phyloP scores from a whole-genome alignment of 176 grass and related monocot genomes.

The Poa pratensis region DNA sequence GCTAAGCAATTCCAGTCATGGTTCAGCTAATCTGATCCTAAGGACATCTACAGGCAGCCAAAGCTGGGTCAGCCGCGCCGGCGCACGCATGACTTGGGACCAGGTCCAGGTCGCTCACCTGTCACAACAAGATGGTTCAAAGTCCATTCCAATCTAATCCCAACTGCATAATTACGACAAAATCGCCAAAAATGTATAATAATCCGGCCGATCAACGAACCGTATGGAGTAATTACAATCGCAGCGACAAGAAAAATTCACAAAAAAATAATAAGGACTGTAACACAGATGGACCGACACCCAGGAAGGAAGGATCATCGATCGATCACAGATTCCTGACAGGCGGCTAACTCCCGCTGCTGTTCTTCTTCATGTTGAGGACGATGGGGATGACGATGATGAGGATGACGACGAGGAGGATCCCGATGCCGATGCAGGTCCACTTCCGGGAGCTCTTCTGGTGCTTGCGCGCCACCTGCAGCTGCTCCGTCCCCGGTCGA shows the following conservation, averaged over 20 bases:
- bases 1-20: too few species aligned
- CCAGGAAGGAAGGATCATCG: background rate
- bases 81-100: conserved; percentile 4
- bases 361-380: conserved; percentile 41
- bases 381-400: conserved; percentile 72
- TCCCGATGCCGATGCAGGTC: conserved; percentile 60
- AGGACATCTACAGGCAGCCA: background rate
- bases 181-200: background rate
- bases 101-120: conserved; percentile 24
- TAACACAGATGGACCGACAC: too few species aligned
- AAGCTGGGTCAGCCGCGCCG: background rate
- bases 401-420: conserved; percentile 63
- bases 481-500: conserved; percentile 71
- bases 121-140: background rate
- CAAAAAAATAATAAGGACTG: background rate
- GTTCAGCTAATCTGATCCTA: too few species aligned
- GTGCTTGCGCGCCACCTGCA: conserved; percentile 72
- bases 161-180: background rate
- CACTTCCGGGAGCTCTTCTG: conserved; percentile 81
- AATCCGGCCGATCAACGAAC: conserved; percentile 1
- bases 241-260: background rate
- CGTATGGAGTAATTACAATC: conserved; percentile 19
- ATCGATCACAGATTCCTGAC: background rate
- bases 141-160: background rate
- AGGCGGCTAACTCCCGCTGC: background rate